Evolutionary conservation across 257 asterid genomes (phyloP).

Genomic region (Leonotis leonurus): DNA sequence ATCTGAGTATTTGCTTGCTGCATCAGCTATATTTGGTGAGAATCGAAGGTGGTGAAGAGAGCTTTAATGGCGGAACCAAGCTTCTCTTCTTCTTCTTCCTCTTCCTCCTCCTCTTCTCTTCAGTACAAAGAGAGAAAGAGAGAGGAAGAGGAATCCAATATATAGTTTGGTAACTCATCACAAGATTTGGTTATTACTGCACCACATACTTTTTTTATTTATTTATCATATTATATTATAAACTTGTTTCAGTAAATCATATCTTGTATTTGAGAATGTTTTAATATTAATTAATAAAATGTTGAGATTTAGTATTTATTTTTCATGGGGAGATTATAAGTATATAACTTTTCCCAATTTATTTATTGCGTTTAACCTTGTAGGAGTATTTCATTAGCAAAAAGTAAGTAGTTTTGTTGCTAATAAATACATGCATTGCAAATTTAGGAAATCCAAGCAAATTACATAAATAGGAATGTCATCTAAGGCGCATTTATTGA

Average conservation of each 20-base stretch:
- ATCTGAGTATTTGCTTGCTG: background rate
- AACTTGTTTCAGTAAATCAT: too few relatives aligned
- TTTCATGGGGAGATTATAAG: background rate
- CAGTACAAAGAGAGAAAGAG: background rate
- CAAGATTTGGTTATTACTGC: conserved; percentile 20
- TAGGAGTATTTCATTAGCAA: background rate
- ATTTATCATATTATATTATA: too few relatives aligned
- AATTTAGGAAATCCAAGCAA: background rate
- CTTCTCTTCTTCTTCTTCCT: too few relatives aligned
- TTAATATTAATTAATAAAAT: too few relatives aligned
- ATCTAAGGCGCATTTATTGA: too few relatives aligned
- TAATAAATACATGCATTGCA: background rate
- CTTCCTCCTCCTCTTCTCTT: too few relatives aligned
- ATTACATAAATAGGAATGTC: too few relatives aligned
- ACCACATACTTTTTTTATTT: background rate
- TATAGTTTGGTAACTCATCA: background rate
- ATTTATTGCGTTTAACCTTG: background rate
- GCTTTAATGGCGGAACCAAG: too few relatives aligned
- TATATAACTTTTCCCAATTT: background rate
- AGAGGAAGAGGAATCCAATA: conserved; percentile 16
- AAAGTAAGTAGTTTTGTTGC: background rate
- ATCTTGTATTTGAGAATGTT: too few relatives aligned
- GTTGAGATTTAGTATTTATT: too few relatives aligned
- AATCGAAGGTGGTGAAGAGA: background rate
- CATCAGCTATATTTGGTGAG: background rate